Conservation (phyloP, 495 filamentous ascomycete genomes). For the Penicillium daleae region DNA sequence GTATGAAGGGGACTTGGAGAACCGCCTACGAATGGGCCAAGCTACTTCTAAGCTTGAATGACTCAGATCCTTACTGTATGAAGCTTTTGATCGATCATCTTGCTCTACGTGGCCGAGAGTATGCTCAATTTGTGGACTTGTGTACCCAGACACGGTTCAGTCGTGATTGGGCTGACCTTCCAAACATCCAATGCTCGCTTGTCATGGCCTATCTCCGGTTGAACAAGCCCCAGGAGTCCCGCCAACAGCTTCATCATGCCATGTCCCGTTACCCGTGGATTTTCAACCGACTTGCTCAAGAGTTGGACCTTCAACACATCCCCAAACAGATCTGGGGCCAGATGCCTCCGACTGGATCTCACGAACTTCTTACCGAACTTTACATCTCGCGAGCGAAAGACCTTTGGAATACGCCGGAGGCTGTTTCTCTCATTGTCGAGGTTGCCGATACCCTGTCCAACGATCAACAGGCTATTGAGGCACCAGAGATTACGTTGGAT, state of each 20-base stretch:
- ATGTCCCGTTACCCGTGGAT: conserved; percentile 82
- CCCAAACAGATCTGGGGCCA: conserved; percentile 83
- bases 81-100: conserved; percentile 78
- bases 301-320: conserved; percentile 70
- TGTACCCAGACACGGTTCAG: conserved; percentile 61
- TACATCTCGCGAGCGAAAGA: conserved; percentile 83
- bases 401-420: conserved; percentile 85
- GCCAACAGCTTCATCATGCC: conserved; percentile 61
- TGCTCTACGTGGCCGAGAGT: conserved; percentile 77
- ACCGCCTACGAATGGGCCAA: conserved; percentile 94
- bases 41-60: conserved; percentile 74
- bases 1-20: conserved; percentile 89
- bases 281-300: conserved; percentile 73
- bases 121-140: conserved; percentile 73
- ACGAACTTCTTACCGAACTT: conserved; percentile 74
- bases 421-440: conserved; percentile 70
- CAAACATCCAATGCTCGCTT: conserved; percentile 73
- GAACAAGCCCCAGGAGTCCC: conserved; percentile 64
- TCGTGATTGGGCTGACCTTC: conserved; percentile 49
- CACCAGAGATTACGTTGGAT: conserved; percentile 58
- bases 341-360: conserved; percentile 65
- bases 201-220: conserved; percentile 74
- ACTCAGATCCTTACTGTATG: conserved; percentile 83
- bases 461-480: conserved; percentile 41
- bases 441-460: conserved; percentile 61